Evolutionary conservation across 106 monocot species (phyloP).

Genomic region (Phalaenopsis aphrodite): DNA sequence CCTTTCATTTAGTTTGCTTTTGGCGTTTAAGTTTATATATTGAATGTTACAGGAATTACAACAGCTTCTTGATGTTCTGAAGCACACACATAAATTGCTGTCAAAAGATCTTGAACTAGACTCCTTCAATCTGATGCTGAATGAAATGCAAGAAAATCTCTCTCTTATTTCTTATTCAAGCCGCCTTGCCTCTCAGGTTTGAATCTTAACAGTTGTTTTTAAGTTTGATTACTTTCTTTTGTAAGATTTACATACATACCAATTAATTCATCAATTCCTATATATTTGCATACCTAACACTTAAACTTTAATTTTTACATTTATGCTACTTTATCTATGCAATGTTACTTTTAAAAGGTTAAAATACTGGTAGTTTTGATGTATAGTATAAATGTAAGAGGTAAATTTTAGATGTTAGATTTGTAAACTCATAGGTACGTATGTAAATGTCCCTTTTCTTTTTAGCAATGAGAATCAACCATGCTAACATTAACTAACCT

Average conservation of each 20-base stretch:
- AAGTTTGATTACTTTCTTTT: neutral
- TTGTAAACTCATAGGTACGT: too few relatives aligned
- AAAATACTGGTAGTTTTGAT: too few relatives aligned
- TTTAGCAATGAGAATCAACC: neutral
- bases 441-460: neutral
- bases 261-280: too few relatives aligned
- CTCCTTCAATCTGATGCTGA: constrained; percentile 71
- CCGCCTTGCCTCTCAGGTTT: constrained; percentile 84
- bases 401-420: too few relatives aligned
- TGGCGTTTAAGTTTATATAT: neutral
- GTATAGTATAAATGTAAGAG: too few relatives aligned
- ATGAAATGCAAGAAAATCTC: constrained; percentile 97
- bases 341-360: too few relatives aligned
- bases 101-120: constrained; percentile 70
- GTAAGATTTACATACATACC: too few relatives aligned
- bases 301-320: too few relatives aligned
- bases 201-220: constrained; percentile 11
- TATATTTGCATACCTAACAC: too few relatives aligned
- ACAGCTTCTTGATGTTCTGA: constrained; percentile 71
- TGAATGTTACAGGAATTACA: constrained; percentile 55
- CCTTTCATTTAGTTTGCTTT: neutral
- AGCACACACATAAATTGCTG: constrained; percentile 73
- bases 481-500: neutral
- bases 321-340: too few relatives aligned
- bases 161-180: constrained; percentile 97